phyloP scores from a whole-genome alignment of 805 yeast species.

The Teunomyces pallodes region DNA sequence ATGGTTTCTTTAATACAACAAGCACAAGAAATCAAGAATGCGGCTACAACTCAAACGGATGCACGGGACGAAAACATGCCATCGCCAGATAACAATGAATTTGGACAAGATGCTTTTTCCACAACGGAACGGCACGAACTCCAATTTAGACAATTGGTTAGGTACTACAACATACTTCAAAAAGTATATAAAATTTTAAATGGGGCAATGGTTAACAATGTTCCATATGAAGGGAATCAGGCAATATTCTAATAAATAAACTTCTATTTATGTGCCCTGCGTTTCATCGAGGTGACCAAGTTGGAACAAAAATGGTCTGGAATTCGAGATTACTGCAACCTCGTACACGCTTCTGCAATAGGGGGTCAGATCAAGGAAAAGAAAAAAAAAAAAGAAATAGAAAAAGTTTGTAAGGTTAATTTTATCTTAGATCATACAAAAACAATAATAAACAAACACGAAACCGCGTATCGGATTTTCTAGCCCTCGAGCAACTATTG shows the following conservation, averaged over 20 bases:
- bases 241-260: not conserved
- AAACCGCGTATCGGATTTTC: too few relatives aligned
- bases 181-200: slow-evolving; percentile 7
- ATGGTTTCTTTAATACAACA: not conserved
- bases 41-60: not conserved
- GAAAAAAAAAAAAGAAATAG: too few relatives aligned
- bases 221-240: slow-evolving; percentile 3
- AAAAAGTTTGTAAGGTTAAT: too few relatives aligned
- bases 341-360: too few relatives aligned
- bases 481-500: too few relatives aligned
- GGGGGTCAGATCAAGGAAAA: too few relatives aligned
- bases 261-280: not conserved
- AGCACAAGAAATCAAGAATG: not conserved
- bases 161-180: slow-evolving; percentile 6
- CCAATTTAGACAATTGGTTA: slow-evolving; percentile 8
- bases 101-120: not conserved
- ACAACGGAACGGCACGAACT: not conserved
- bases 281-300: not conserved
- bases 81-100: too few relatives aligned
- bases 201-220: slow-evolving; percentile 6
- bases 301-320: too few relatives aligned
- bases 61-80: not conserved
- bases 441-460: too few relatives aligned
- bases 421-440: too few relatives aligned
- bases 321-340: too few relatives aligned